phyloP scores from a whole-genome alignment of 2,329 filamentous ascomycete species.

The Gaeumannomyces tritici region DNA sequence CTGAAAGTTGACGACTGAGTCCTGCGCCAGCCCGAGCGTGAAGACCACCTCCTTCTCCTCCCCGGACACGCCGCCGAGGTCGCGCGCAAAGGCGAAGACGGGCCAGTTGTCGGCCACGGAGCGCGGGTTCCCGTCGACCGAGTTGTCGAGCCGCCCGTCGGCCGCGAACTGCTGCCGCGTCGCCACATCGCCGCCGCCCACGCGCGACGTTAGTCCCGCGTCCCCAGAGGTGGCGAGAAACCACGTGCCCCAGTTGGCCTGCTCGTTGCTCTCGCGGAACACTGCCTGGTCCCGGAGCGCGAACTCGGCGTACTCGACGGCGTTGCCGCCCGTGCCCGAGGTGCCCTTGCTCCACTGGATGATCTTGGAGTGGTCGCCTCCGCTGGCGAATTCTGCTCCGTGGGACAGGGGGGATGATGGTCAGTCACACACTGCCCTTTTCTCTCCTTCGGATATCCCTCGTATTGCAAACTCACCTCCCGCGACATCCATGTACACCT shows the following conservation, averaged over 20 bases:
- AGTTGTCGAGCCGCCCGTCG: constrained; percentile 52
- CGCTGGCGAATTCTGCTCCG: constrained; percentile 55
- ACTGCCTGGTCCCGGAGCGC: constrained; percentile 49
- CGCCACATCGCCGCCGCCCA: constrained; percentile 50
- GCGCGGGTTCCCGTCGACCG: constrained; percentile 55
- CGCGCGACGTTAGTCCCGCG: constrained; percentile 55
- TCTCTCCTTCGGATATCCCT: neutral
- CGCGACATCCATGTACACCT: constrained; percentile 65
- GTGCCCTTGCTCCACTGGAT: constrained; percentile 54
- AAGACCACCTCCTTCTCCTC: constrained; percentile 43
- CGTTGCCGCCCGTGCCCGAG: constrained; percentile 46
- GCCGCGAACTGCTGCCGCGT: constrained; percentile 58
- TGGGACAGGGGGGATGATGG: no score
- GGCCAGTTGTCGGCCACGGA: constrained; percentile 60
- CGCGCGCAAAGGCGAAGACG: constrained; percentile 68
- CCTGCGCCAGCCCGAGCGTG: constrained; percentile 68
- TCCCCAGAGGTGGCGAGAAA: constrained; percentile 60
- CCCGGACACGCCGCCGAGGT: constrained; percentile 37
- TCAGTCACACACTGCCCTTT: no score
- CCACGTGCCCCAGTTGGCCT: constrained; percentile 73
- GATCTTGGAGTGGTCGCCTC: constrained; percentile 45
- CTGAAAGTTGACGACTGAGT: constrained; percentile 67
- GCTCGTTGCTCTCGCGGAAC: constrained; percentile 60
- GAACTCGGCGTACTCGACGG: constrained; percentile 59
- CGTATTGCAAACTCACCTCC: constrained; percentile 39